phyloP scores from a whole-genome alignment of 495 filamentous ascomycete species.

The Lasiosphaeria hispida region DNA sequence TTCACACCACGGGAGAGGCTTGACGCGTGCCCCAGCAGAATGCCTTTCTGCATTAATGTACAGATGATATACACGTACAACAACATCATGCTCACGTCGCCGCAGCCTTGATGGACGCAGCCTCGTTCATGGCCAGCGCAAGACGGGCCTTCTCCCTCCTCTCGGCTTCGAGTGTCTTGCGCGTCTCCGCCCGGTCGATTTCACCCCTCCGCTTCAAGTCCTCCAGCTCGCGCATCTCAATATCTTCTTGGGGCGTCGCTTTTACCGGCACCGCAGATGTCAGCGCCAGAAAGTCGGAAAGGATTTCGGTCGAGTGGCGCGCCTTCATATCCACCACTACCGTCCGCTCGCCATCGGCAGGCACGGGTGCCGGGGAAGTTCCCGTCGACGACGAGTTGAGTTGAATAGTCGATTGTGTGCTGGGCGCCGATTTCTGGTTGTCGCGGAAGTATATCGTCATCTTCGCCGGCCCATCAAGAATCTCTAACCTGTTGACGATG shows the following conservation, averaged over 20 bases:
- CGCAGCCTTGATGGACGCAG: constrained; percentile 30
- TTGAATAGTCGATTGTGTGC: constrained; percentile 24
- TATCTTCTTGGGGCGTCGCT: constrained; percentile 59
- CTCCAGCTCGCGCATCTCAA: constrained; percentile 57
- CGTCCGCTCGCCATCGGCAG: constrained; percentile 41
- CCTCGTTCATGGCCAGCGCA: constrained; percentile 30
- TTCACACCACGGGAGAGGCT: too few relatives aligned
- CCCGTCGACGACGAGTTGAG: constrained; percentile 37
- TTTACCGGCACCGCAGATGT: constrained; percentile 64
- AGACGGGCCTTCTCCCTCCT: constrained; percentile 57
- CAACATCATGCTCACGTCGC: neutral
- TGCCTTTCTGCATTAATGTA: constrained; percentile 16
- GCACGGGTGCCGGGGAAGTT: constrained; percentile 39
- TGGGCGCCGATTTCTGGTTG: constrained; percentile 21
- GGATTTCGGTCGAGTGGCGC: constrained; percentile 60
- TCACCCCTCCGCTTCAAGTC: constrained; percentile 51
- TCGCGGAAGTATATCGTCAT: constrained; percentile 73
- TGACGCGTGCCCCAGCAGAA: neutral
- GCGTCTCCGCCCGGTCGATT: constrained; percentile 57
- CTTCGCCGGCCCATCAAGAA: constrained; percentile 58
- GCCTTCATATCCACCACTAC: constrained; percentile 64
- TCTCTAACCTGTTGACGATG: constrained; percentile 65
- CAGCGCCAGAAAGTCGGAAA: constrained; percentile 61
- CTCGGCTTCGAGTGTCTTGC: constrained; percentile 60
- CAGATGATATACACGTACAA: constrained; percentile 25